Conservation (phyloP, 306 rosid genomes). For the Glycine latifolia region DNA sequence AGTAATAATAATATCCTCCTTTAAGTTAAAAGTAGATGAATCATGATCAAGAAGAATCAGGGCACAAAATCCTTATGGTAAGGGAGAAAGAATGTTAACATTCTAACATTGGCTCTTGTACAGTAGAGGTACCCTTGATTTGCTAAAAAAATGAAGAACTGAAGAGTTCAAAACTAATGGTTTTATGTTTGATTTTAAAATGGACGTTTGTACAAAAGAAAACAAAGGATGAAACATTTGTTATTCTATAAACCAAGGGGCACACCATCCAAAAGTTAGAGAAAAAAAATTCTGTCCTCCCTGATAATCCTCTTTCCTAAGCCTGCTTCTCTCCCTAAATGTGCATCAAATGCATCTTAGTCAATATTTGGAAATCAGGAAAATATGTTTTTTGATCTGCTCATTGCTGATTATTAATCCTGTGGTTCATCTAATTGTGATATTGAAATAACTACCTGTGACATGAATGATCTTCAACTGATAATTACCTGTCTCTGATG, state of each 20-base stretch:
- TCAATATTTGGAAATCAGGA: constrained; percentile 25
- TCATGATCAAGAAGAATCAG: constrained; percentile 10
- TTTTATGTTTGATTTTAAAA: background rate
- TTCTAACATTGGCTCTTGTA: constrained; percentile 7
- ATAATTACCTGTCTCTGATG: constrained; percentile 11
- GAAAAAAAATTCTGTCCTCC: background rate
- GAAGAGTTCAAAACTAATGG: background rate
- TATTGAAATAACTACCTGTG: background rate
- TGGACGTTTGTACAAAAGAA: background rate
- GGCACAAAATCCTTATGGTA: constrained; percentile 7
- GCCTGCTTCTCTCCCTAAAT: background rate
- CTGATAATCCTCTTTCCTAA: background rate
- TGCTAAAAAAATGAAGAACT: constrained; percentile 6
- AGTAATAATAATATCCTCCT: background rate
- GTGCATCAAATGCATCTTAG: background rate
- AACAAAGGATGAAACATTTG: background rate
- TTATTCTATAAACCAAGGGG: background rate
- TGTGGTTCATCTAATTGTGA: constrained; percentile 13
- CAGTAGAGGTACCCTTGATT: background rate
- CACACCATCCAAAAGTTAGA: constrained; percentile 1
- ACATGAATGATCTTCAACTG: background rate
- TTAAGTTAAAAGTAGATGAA: constrained; percentile 16
- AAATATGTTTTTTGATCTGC: background rate
- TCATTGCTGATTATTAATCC: no score
- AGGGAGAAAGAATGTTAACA: constrained; percentile 6